Evolutionary conservation across 305 asterid species (phyloP), one percentile per base, ranked within the genome.

Genomic region (Solanum hybrid): DNA sequence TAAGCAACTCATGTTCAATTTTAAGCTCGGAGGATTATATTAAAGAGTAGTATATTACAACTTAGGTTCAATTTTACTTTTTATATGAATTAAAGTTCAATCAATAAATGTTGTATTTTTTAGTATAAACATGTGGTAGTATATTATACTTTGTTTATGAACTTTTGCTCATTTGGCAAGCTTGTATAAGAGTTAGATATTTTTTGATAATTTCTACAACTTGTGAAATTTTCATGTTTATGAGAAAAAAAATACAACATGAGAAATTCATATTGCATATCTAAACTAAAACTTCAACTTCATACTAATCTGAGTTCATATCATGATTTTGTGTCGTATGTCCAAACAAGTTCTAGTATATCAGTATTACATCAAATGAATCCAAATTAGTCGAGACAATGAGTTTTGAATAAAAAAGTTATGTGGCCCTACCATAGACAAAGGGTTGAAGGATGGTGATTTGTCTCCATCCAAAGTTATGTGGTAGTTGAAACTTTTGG

Each of bases 401-500:
- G 71, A 86, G 7, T 26, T 92, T 26, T 2, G 1, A 56, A 22
- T 20, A 20, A 60, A 56, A 20, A 60, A 60, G 26, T 20, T 20
- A 72, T 9, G 78, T 79, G 89, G 38, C 64, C 87, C 76, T 29
- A 69, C 20, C 69, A 69, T 46, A 20, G 71, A 20, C 71, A 60
- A 20, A 73, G 31, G 75, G 76, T 84, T 85, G 22, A 38, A 85
- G 31, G 76, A 31, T 84, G 46, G 13, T 10, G 76, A 17, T 85
- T 84, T 85, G 88, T 56, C 32, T 79, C 85, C 60, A 31, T 88
- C 29, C 22, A 87, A 11, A 75, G 11, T 37, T 88, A 10, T 71
- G 90, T 88, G 92, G 92, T 86, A 17, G 92, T 90, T 88, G 92
- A 88, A 75, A 40, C 86, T 38, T 73, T 60, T 89, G 78, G 60